Percentiles rank a stretch among this genome's conserved stretches.
phyloP scores from a whole-genome alignment of 345 rosid genomes.

The Arabidopsis thaliana region TAIR10.1 NC_003074.8:713001-713500 shows the following conservation, averaged over 20 bases:
- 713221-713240: neutral
- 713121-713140: conserved; percentile 88
- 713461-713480: conserved; percentile 99
- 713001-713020: conserved; percentile 1
- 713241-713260: conserved; percentile 10
- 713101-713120: conserved; percentile 96
- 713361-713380: conserved; percentile 94
- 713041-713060: neutral
- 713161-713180: conserved; percentile 98
- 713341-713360: conserved; percentile 20
- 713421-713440: conserved; percentile 95
- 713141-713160: conserved; percentile 93
- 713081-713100: conserved; percentile 59
- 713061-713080: conserved; percentile 17
- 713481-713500: conserved; percentile 22
- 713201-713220: conserved; percentile 38
- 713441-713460: conserved; percentile 99
- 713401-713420: conserved; percentile 99
- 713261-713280: conserved; percentile 16
- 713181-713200: conserved; percentile 99
- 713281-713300: conserved; percentile 7
- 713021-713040: conserved; percentile 14
- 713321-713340: conserved; percentile 27
- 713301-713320: conserved; percentile 22
- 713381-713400: conserved; percentile 96